Evolutionary conservation across 2,329 filamentous ascomycete species (phyloP), one percentile per base, ranked within the genome.

Genomic region (Monosporascus cannonballus): DNA sequence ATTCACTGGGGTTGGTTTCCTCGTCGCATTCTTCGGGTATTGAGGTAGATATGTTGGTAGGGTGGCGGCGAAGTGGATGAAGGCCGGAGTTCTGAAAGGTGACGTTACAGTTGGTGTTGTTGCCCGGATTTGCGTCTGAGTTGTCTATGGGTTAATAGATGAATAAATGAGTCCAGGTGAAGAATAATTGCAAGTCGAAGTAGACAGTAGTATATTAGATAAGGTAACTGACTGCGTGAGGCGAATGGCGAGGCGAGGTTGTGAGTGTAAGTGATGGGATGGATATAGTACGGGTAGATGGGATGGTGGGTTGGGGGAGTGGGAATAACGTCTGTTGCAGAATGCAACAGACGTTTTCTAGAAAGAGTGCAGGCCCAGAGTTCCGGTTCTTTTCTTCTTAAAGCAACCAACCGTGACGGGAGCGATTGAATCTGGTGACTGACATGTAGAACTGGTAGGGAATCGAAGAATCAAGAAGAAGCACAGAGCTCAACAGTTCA

Each of bases 11-110:
- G 56, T 79, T 76, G 8, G 80, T 83, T 55, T 66, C 64, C 64
- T 85, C 82, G 68, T 80, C 80, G 65, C 76, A 76, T 63, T 77
- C 76, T 69, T 84, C 80, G 49, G 76, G 73, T 55, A 84, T 83
- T 51, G 79, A 74, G 56, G 71, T 74, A 57, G 73, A 69, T 9
- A 80, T 68, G 50, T 81, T 78, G 59, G 75, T 73, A 50, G 76
- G 71, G 58, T 72, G 75, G 45, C 77, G 75, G 51, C 72, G 74
- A 15, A 76, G 73, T 22, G 76, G 76, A 8, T 63, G 63, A 54
- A 63, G 59, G 18, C 59, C 54, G 24, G 55, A 56, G 34, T 52
- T 54, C 47, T 50, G 56, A 20, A 72, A 74, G 41, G 72, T 69
- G 9, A 50, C 42, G 50, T 52, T 54, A 24, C 56, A 48, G 38